These are phyloP conservation scores for Rhodotorula diobovata DNA, from an alignment of 768 basidiomycete species.

Conservation along the genomic window DNA sequence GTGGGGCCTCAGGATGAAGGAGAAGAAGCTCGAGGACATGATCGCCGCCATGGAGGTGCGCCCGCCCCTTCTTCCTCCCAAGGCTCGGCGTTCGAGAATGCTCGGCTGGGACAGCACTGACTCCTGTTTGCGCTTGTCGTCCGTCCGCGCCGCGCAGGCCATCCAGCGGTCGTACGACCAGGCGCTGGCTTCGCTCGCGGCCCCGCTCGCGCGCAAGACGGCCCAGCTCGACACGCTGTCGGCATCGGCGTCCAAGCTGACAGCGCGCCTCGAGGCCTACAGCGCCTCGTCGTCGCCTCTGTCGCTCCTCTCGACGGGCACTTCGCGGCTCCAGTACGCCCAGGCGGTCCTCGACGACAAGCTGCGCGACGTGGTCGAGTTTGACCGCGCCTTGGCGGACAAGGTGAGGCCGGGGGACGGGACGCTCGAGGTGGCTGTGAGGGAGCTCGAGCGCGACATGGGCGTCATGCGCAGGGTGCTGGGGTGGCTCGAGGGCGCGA, in stretches of 20 bases:
- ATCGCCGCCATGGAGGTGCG: background rate
- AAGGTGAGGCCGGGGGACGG: background rate
- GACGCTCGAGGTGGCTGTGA: background rate
- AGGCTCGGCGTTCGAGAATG: too few species aligned
- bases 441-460: background rate
- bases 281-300: background rate
- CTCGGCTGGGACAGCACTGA: too few species aligned
- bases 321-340: slow-evolving; percentile 4
- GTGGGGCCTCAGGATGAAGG: background rate
- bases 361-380: slow-evolving; percentile 1
- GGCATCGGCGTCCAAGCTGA: background rate
- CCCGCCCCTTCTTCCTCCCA: background rate
- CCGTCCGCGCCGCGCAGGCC: background rate
- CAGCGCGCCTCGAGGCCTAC: background rate
- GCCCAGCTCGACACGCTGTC: background rate
- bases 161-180: slow-evolving; percentile 10
- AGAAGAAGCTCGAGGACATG: background rate
- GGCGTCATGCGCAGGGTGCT: slow-evolving; percentile 3
- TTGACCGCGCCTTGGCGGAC: background rate
- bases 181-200: background rate
- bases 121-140: background rate
- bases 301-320: background rate
- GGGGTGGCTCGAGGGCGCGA: background rate
- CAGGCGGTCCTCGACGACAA: slow-evolving; percentile 15
- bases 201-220: background rate